Evolutionary conservation across 495 filamentous ascomycete species (phyloP).

Genomic region (Neurospora tetraspora): DNA sequence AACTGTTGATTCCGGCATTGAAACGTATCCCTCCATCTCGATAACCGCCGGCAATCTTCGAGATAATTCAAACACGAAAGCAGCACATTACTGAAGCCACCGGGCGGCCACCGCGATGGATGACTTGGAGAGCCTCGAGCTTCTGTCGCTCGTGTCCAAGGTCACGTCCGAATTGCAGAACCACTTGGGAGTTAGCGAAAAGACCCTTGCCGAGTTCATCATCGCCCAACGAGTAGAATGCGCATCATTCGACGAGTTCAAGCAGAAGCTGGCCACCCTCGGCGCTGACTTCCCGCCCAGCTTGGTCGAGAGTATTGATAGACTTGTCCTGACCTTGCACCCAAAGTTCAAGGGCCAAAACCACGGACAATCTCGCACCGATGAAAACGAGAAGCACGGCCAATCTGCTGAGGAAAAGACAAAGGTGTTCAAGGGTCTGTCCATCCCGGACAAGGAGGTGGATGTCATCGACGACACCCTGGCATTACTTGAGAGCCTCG

Average conservation of each 20-base stretch:
- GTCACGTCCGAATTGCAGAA: slow-evolving; percentile 92
- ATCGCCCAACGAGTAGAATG: slow-evolving; percentile 82
- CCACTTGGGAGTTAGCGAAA: slow-evolving; percentile 85
- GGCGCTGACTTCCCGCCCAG: slow-evolving; percentile 85
- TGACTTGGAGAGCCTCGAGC: slow-evolving; percentile 79
- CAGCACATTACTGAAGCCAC: background rate
- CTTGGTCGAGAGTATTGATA: slow-evolving; percentile 83
- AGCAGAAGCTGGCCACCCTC: slow-evolving; percentile 53
- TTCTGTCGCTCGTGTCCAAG: slow-evolving; percentile 87
- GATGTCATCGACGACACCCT: slow-evolving; percentile 85
- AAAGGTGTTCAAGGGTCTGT: slow-evolving; percentile 78
- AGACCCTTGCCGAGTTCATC: slow-evolving; percentile 89
- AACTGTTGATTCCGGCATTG: too few relatives aligned
- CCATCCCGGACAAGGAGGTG: slow-evolving; percentile 72
- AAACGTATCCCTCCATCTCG: too few relatives aligned
- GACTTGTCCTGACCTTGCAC: slow-evolving; percentile 80
- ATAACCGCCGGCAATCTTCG: too few relatives aligned
- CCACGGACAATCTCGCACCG: slow-evolving; percentile 26
- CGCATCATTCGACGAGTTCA: slow-evolving; percentile 55
- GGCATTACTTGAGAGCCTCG: slow-evolving; percentile 78
- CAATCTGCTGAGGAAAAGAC: slow-evolving; percentile 50
- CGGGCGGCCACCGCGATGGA: slow-evolving; percentile 52
- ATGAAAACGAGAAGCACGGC: slow-evolving; percentile 31
- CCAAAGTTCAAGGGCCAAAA: slow-evolving; percentile 60
- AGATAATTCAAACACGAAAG: too few relatives aligned